Percentiles rank a stretch among this genome's conserved stretches.
Evolutionary conservation across 2,329 filamentous ascomycete species (phyloP).

Genomic region (Bertia moriformis): DNA sequence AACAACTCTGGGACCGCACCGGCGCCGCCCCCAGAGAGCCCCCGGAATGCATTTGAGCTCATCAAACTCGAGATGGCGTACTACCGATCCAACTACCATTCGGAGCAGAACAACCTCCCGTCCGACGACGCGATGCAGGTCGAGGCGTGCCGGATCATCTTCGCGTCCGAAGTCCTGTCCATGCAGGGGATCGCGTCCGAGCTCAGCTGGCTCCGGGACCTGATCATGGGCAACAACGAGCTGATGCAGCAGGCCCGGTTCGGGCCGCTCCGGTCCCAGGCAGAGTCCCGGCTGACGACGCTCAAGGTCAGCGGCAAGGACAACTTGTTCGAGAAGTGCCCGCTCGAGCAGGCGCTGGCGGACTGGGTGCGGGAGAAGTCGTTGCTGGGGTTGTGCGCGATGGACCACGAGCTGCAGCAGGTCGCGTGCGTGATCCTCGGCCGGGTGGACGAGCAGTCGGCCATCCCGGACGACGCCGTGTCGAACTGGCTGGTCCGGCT

Average conservation of each 20-base stretch:
- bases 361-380: conserved; percentile 34
- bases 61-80: conserved; percentile 41
- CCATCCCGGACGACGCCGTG: conserved; percentile 29
- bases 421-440: conserved; percentile 43
- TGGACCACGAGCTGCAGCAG: conserved; percentile 42
- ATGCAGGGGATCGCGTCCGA: conserved; percentile 20
- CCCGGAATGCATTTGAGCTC: conserved; percentile 44
- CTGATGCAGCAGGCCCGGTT: conserved; percentile 28
- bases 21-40: conserved; percentile 26
- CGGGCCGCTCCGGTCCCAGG: conserved; percentile 27
- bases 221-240: conserved; percentile 32
- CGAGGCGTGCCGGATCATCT: conserved; percentile 45
- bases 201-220: conserved; percentile 41
- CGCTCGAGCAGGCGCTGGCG: conserved; percentile 36
- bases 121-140: conserved; percentile 37
- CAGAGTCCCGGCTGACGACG: conserved; percentile 29
- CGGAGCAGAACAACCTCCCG: conserved; percentile 22
- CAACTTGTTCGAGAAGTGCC: conserved; percentile 39
- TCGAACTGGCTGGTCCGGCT: conserved; percentile 41
- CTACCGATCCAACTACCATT: conserved; percentile 28
- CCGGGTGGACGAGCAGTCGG: conserved; percentile 36
- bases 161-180: conserved; percentile 32
- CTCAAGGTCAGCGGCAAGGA: conserved; percentile 43
- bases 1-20: no score
- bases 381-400: conserved; percentile 40